Percentiles rank a stretch among this genome's conserved stretches.
Evolutionary conservation across 345 rosid genomes (phyloP).

Genomic region (Lepidium aucheri): DNA sequence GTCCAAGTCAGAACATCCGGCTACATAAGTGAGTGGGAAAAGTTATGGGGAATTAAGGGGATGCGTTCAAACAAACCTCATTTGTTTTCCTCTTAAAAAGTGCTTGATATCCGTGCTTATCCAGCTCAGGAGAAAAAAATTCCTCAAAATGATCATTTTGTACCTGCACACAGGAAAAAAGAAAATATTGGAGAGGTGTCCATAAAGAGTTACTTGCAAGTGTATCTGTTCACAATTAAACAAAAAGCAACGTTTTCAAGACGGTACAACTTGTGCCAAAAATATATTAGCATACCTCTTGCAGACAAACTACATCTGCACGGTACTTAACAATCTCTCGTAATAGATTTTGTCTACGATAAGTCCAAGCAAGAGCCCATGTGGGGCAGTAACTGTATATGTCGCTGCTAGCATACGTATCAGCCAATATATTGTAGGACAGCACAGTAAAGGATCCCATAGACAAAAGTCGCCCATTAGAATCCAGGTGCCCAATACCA

Average conservation of each 20-base stretch:
- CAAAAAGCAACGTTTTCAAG: background rate
- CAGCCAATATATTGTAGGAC: constrained; percentile 92
- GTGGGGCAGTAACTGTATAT: constrained; percentile 87
- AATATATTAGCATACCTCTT: constrained; percentile 49
- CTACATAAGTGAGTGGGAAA: background rate
- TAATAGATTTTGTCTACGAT: constrained; percentile 84
- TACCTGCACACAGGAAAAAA: constrained; percentile 46
- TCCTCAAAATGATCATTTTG: constrained; percentile 92
- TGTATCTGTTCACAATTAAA: background rate
- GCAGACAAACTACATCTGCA: constrained; percentile 95
- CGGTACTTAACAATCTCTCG: constrained; percentile 88
- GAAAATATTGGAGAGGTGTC: background rate
- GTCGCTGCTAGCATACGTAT: constrained; percentile 65
- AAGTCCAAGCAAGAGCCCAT: constrained; percentile 98
- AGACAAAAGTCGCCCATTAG: constrained; percentile 58
- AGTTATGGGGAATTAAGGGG: background rate
- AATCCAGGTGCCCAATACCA: constrained; percentile 51
- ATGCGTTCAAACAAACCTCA: constrained; percentile 46
- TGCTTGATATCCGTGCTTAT: constrained; percentile 92
- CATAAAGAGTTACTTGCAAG: background rate
- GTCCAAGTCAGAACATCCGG: background rate
- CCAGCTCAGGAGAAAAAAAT: constrained; percentile 86
- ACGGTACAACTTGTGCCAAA: background rate
- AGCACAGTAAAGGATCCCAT: constrained; percentile 82
- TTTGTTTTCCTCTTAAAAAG: constrained; percentile 81